phyloP scores from a whole-genome alignment of 1,139 yeast species.

The Eremothecium cymbalariae region DNA sequence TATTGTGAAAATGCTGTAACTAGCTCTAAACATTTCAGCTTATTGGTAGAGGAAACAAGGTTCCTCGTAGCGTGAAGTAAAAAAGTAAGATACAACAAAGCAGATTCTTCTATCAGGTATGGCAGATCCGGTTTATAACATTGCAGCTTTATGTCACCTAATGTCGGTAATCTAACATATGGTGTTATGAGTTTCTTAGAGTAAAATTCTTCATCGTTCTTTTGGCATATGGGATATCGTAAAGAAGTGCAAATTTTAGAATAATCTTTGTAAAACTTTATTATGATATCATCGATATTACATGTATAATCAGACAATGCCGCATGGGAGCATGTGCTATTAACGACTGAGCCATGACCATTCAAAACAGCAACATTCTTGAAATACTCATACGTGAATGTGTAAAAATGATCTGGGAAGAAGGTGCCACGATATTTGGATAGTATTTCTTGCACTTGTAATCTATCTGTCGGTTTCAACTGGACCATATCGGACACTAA shows the following conservation, averaged over 20 bases:
- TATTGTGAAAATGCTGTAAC: slow-evolving; percentile 70
- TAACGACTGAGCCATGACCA: slow-evolving; percentile 27
- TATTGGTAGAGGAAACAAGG: slow-evolving; percentile 51
- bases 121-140: slow-evolving; percentile 4
- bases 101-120: slow-evolving; percentile 15
- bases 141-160: slow-evolving; percentile 12
- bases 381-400: slow-evolving; percentile 62
- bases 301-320: slow-evolving; percentile 30
- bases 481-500: slow-evolving; percentile 57
- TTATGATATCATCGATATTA: slow-evolving; percentile 54
- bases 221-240: slow-evolving; percentile 33
- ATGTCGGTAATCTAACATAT: slow-evolving; percentile 5
- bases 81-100: slow-evolving; percentile 55
- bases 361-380: slow-evolving; percentile 33
- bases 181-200: slow-evolving; percentile 1
- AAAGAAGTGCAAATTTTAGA: slow-evolving; percentile 44
- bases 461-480: slow-evolving; percentile 53
- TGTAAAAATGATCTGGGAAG: slow-evolving; percentile 68
- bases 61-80: slow-evolving; percentile 61
- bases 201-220: slow-evolving; percentile 6
- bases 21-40: slow-evolving; percentile 67
- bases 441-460: slow-evolving; percentile 48
- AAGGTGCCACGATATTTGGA: slow-evolving; percentile 41
- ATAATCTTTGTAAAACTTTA: slow-evolving; percentile 49
- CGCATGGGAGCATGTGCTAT: slow-evolving; percentile 17